Base-by-base conservation (phyloP, 140 eudicot species). In the Stevia rebaudiana region DNA sequence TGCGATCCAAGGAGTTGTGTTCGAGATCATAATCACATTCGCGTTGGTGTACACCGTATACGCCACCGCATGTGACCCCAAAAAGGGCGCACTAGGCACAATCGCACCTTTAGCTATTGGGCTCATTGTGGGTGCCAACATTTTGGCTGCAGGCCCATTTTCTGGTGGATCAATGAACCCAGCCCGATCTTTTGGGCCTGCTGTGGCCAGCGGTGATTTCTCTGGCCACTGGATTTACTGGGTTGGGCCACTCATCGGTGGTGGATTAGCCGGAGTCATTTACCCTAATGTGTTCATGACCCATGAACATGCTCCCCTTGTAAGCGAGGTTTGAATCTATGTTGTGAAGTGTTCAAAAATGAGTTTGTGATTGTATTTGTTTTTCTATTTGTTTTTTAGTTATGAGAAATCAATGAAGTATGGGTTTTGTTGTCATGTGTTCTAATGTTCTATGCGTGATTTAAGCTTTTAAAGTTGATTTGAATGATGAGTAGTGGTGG, bases 91-190 rank as follows among this genome's bases (percentile, higher is more conserved):
- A 3, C 60, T 82, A 30, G 87, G 87, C 40, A 82, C 79, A 33
- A 78, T 82, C 21, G 87, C 83, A 10, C 87, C 87, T 25, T 72
- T 82, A 3, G 87, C 83, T 12, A 78, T 82, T 44, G 87, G 84
- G 6, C 72, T 82, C 71, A 82, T 82, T 33, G 87, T 82, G 1
- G 84, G 83, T n/a, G 84, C 87, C 57, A 78, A 82, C 54, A 82
- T 82, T 57, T 42, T 82, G 61, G 87, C 84, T 31, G 87, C 82
- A 0, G 87, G 83, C 36, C 79, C 87, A 16, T 82, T 82, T 35
- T 67, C 76, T 1, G 87, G 87, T 61, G 87, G 82, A 24, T 82
- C 87, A 28, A 82, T 82, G 87, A 82, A 82, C 71, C 87, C 87
- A 2, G 84, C 87, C 16, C 60, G 79, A 39, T 81, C 86, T 8